These are phyloP conservation scores for Neoascochyta sp. DNA, from an alignment of 2,329 filamentous ascomycete genomes.

Conservation along the genomic window DNA sequence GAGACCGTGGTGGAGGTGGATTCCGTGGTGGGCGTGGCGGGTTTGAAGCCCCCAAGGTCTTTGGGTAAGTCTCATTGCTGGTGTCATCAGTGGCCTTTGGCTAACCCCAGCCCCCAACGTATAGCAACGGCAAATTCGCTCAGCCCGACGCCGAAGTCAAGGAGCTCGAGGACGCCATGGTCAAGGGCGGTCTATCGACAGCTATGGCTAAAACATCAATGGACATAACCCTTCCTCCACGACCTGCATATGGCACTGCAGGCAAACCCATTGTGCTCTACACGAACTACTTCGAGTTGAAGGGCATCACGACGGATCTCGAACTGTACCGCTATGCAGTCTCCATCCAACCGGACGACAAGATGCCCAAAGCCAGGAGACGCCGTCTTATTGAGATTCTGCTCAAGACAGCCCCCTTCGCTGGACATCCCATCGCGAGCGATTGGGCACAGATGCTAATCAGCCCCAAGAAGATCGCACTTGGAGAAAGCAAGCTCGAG, in stretches of 20 bases:
- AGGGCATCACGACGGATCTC: slow-evolving; percentile 21
- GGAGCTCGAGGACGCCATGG: slow-evolving; percentile 27
- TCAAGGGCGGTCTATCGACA: slow-evolving; percentile 27
- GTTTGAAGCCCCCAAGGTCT: slow-evolving; percentile 12
- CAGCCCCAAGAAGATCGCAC: slow-evolving; percentile 20
- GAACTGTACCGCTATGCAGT: slow-evolving; percentile 29
- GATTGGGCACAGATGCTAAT: slow-evolving; percentile 38
- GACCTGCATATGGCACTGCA: slow-evolving; percentile 34
- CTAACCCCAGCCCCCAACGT: slow-evolving; percentile 1
- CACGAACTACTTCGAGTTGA: slow-evolving; percentile 43
- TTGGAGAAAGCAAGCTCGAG: slow-evolving; percentile 8
- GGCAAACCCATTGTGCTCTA: slow-evolving; percentile 41
- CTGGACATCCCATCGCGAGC: slow-evolving; percentile 31
- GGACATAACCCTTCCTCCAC: slow-evolving; percentile 19
- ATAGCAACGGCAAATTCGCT: slow-evolving; percentile 30
- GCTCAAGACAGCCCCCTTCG: slow-evolving; percentile 31
- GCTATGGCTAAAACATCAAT: slow-evolving; percentile 21
- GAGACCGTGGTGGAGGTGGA: slow-evolving; percentile 9
- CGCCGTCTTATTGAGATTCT: slow-evolving; percentile 49
- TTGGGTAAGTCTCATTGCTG: slow-evolving; percentile 25
- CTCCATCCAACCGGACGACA: slow-evolving; percentile 32
- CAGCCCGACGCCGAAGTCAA: slow-evolving; percentile 29
- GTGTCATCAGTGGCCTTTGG: no score
- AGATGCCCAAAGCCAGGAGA: slow-evolving; percentile 43
- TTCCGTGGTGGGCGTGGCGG: slow-evolving; percentile 11